Percentiles rank a stretch among this genome's conserved stretches.
Conservation (phyloP, 805 yeast genomes). For the Teunomyces gatunensis region DNA sequence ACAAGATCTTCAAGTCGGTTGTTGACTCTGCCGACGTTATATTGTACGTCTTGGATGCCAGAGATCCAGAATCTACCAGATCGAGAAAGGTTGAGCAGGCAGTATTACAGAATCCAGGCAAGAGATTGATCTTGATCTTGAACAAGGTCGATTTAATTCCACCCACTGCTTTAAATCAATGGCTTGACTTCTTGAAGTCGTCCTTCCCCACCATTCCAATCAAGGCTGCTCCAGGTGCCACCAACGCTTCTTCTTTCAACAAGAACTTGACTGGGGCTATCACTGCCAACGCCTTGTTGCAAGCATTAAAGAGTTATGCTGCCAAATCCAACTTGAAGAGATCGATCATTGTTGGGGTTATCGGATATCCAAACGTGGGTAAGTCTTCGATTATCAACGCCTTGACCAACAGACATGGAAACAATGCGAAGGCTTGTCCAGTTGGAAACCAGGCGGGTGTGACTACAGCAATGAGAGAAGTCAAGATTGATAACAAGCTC, state of each 20-base stretch:
- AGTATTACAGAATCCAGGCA: constrained; percentile 73
- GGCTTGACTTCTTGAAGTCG: constrained; percentile 76
- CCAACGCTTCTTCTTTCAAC: constrained; percentile 65
- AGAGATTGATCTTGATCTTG: constrained; percentile 79
- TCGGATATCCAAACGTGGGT: constrained; percentile 97
- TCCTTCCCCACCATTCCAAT: constrained; percentile 92
- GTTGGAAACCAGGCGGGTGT: constrained; percentile 98
- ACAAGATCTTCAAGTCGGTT: constrained; percentile 88
- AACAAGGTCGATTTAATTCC: constrained; percentile 95
- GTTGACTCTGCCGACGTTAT: constrained; percentile 91
- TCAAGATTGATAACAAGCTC: constrained; percentile 86
- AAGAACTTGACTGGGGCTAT: constrained; percentile 67
- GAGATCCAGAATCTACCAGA: constrained; percentile 95
- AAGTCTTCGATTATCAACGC: constrained; percentile 93
- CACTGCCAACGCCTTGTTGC: constrained; percentile 72
- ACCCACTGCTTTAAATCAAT: constrained; percentile 72
- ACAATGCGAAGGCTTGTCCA: constrained; percentile 77
- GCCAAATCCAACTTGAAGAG: constrained; percentile 81
- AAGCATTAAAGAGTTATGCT: constrained; percentile 83
- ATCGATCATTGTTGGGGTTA: constrained; percentile 88
- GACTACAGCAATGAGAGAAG: constrained; percentile 87
- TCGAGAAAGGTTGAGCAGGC: constrained; percentile 90
- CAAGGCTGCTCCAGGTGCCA: constrained; percentile 73
- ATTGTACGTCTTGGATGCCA: constrained; percentile 91
- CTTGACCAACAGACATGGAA: constrained; percentile 75